These are phyloP conservation scores for Coprinellus micaceus DNA, from an alignment of 768 basidiomycete species.

Conservation along the genomic window DNA sequence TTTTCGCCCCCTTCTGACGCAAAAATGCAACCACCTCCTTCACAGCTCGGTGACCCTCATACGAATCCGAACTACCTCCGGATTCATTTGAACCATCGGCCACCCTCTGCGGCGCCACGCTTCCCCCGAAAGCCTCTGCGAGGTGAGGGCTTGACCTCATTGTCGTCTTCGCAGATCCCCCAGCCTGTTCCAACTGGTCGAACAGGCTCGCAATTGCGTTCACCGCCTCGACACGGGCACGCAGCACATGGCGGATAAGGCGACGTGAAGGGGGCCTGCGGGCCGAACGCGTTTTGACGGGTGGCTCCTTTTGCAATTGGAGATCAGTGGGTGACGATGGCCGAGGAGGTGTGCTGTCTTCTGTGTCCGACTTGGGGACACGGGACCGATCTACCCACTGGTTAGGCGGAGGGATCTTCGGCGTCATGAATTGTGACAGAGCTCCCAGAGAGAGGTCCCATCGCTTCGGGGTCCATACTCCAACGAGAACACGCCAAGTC, in stretches of 20 bases:
- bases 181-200: slow-evolving; percentile 49
- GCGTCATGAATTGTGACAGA: slow-evolving; percentile 69
- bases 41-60: slow-evolving; percentile 58
- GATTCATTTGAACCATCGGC: slow-evolving; percentile 21
- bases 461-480: slow-evolving; percentile 83
- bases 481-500: slow-evolving; percentile 95
- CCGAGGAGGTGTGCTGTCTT: slow-evolving; percentile 15
- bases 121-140: slow-evolving; percentile 48
- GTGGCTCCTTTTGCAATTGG: slow-evolving; percentile 36
- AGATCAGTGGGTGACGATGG: slow-evolving; percentile 21
- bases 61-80: slow-evolving; percentile 14
- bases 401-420: slow-evolving; percentile 60
- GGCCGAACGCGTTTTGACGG: slow-evolving; percentile 31
- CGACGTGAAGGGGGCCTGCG: slow-evolving; percentile 71
- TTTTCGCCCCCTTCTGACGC: slow-evolving; percentile 66
- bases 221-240: slow-evolving; percentile 80
- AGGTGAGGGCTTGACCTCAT: slow-evolving; percentile 45
- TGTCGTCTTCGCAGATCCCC: slow-evolving; percentile 35
- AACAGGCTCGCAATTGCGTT: slow-evolving; percentile 73
- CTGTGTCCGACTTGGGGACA: slow-evolving; percentile 21
- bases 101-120: slow-evolving; percentile 31
- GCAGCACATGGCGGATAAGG: slow-evolving; percentile 85
- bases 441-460: slow-evolving; percentile 80
- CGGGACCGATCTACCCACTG: slow-evolving; percentile 61
- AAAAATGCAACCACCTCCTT: slow-evolving; percentile 73